phyloP scores from a whole-genome alignment of 768 basidiomycete species.

The Collybiopsis luxurians region DNA sequence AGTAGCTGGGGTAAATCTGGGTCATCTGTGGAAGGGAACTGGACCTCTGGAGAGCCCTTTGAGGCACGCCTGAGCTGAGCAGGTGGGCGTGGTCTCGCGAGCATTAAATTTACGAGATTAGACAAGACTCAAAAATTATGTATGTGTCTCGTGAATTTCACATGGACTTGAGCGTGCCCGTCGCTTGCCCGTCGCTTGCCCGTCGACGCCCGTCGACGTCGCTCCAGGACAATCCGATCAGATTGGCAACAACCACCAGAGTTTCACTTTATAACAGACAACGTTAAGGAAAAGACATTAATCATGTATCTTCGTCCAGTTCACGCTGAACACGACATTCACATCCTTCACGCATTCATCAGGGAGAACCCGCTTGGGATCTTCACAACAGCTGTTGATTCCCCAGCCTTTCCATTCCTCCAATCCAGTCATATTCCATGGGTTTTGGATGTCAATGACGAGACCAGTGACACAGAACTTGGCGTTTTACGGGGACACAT shows the following conservation, averaged over 20 bases:
- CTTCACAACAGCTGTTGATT: constrained; percentile 31
- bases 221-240: too few species aligned
- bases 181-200: too few species aligned
- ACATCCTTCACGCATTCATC: constrained; percentile 28
- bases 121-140: constrained; percentile 16
- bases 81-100: constrained; percentile 70
- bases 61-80: constrained; percentile 57
- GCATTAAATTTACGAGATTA: constrained; percentile 24
- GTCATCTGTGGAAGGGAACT: constrained; percentile 25
- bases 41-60: constrained; percentile 60
- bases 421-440: constrained; percentile 37
- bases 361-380: constrained; percentile 31
- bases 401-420: constrained; percentile 15
- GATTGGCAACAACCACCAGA: too few species aligned
- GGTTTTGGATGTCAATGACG: constrained; percentile 17
- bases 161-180: too few species aligned
- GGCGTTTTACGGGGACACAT: constrained; percentile 21
- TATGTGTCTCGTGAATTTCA: too few species aligned
- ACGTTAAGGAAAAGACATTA: too few species aligned
- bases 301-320: constrained; percentile 39
- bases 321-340: constrained; percentile 32
- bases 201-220: too few species aligned
- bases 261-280: too few species aligned
- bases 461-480: constrained; percentile 8
- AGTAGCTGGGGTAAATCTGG: constrained; percentile 65